Conservation (phyloP, 257 asterid species). For the Coffea eugenioides region DNA sequence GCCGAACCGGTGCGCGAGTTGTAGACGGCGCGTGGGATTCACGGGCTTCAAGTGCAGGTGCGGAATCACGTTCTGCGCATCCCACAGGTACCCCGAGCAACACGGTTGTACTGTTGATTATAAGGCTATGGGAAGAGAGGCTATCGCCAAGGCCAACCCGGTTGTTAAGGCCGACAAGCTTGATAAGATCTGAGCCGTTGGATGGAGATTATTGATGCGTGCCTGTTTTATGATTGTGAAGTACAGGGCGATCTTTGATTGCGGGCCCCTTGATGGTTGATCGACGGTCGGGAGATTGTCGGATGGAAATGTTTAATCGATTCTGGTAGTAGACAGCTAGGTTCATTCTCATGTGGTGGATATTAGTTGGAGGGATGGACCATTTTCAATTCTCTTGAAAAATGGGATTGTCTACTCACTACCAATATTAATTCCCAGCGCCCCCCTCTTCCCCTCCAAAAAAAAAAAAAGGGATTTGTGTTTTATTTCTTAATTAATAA, state of each 20-base stretch:
- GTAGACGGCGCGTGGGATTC: slow-evolving; percentile 43
- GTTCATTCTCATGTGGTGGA: background rate
- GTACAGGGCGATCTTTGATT: background rate
- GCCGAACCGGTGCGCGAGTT: slow-evolving; percentile 37
- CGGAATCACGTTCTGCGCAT: slow-evolving; percentile 46
- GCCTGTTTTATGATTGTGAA: slow-evolving; percentile 6
- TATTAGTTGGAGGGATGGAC: slow-evolving; percentile 7
- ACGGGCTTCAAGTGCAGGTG: slow-evolving; percentile 52
- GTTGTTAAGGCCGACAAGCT: slow-evolving; percentile 42
- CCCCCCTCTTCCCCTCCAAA: background rate
- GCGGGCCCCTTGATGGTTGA: background rate
- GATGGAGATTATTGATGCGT: background rate
- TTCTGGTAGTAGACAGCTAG: too few relatives aligned
- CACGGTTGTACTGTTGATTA: slow-evolving; percentile 49
- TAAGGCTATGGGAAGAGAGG: slow-evolving; percentile 39
- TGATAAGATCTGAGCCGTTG: slow-evolving; percentile 36
- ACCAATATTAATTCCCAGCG: too few relatives aligned
- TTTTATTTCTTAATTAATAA: too few relatives aligned
- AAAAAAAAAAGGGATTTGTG: slow-evolving; percentile 28
- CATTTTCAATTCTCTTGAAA: background rate
- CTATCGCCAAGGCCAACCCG: slow-evolving; percentile 48
- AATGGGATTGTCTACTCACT: background rate
- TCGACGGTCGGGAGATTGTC: background rate
- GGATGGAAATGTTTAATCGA: too few relatives aligned
- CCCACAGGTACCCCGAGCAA: slow-evolving; percentile 50